These are phyloP conservation scores for Leishmania gerbilli DNA, from an alignment of 208 protist species.

Conservation along the genomic window DNA sequence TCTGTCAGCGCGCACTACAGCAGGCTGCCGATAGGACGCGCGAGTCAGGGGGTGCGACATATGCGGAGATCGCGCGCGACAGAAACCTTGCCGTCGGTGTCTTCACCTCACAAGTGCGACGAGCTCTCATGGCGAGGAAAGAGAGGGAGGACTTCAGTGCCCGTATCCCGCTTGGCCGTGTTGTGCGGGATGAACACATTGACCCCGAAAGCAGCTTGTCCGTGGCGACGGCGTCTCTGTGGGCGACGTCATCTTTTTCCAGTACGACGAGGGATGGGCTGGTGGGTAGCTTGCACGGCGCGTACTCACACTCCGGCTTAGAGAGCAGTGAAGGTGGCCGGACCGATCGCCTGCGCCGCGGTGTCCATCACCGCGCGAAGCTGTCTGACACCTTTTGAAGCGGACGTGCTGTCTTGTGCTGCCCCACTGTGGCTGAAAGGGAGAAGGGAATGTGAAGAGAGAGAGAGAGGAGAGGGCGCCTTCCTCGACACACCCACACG, in stretches of 20 bases:
- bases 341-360: slow-evolving; percentile 1
- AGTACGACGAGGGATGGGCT: slow-evolving; percentile 10
- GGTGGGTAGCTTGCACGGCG: slow-evolving; percentile 19
- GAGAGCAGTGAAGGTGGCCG: background rate
- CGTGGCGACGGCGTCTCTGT: background rate
- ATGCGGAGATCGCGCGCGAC: slow-evolving; percentile 14
- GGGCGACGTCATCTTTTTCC: background rate
- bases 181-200: background rate
- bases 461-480: background rate
- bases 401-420: background rate
- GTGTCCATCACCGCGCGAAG: background rate
- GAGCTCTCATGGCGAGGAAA: slow-evolving; percentile 2
- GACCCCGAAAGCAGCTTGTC: background rate
- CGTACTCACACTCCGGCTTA: background rate
- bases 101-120: slow-evolving; percentile 21
- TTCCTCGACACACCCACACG: background rate
- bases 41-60: slow-evolving; percentile 11
- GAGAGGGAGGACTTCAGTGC: background rate
- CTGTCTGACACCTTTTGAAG: slow-evolving; percentile 16
- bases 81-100: slow-evolving; percentile 23
- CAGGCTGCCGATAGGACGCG: slow-evolving; percentile 31
- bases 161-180: background rate
- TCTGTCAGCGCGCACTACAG: slow-evolving; percentile 47
- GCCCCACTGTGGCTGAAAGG: background rate
- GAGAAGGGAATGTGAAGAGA: background rate